A percentile compares a stretch with the other conserved stretches of the same genome.
These are phyloP conservation scores for Terana coerulea DNA, from an alignment of 768 basidiomycete genomes.

Conservation along the genomic window DNA sequence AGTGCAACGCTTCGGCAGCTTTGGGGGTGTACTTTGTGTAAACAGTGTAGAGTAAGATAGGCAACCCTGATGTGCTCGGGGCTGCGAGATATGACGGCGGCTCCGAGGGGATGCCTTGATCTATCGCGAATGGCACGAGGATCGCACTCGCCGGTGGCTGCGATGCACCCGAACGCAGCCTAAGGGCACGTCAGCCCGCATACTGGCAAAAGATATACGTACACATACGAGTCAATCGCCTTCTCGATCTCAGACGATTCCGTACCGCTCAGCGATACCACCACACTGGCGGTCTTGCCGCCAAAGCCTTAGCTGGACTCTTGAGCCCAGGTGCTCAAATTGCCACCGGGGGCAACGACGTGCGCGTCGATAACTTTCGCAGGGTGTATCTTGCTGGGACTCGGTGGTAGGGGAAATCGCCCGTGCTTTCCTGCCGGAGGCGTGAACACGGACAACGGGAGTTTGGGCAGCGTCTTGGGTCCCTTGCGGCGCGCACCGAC, in stretches of 20 bases:
- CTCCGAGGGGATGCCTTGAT: slow-evolving; percentile 36
- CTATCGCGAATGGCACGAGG: slow-evolving; percentile 57
- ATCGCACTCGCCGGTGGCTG: slow-evolving; percentile 47
- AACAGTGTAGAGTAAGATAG: slow-evolving; percentile 53
- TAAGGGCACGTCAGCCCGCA: neutral
- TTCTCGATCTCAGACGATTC: slow-evolving; percentile 36
- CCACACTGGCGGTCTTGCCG: slow-evolving; percentile 48
- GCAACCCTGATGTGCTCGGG: slow-evolving; percentile 28
- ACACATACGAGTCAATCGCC: slow-evolving; percentile 45
- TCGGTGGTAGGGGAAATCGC: slow-evolving; percentile 62
- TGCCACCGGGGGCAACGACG: slow-evolving; percentile 43
- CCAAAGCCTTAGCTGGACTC: slow-evolving; percentile 45
- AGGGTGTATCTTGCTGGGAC: slow-evolving; percentile 66
- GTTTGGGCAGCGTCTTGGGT: slow-evolving; percentile 60
- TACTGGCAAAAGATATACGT: neutral
- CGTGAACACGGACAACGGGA: slow-evolving; percentile 74
- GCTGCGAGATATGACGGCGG: slow-evolving; percentile 35
- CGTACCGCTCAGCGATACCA: slow-evolving; percentile 45
- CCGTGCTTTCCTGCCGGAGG: slow-evolving; percentile 67
- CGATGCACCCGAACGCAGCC: slow-evolving; percentile 11
- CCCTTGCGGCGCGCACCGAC: slow-evolving; percentile 54
- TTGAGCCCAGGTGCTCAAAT: slow-evolving; percentile 47
- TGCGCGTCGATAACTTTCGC: slow-evolving; percentile 63
- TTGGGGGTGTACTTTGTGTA: slow-evolving; percentile 48
- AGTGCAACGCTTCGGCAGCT: slow-evolving; percentile 52